A percentile compares a stretch with the other conserved stretches of the same genome.
phyloP scores from a whole-genome alignment of 352 stramenopile genomes.

The Ophiocytium majus region DNA sequence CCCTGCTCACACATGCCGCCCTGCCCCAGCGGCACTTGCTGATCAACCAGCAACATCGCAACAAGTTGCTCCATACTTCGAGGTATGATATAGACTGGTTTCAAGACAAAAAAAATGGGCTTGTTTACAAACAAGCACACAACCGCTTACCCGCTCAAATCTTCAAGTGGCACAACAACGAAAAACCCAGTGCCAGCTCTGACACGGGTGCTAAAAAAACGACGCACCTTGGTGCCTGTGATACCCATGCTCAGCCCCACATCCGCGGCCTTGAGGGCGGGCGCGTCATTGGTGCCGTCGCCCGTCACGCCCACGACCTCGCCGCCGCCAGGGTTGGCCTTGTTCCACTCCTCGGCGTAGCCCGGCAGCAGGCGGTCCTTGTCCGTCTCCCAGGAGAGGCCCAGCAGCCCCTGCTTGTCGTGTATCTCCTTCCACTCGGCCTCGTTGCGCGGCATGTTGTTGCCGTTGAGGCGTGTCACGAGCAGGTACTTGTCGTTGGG shows the following conservation, averaged over 20 bases:
- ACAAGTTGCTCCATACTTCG: too few species aligned
- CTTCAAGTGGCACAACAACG: neutral
- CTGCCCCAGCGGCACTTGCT: too few species aligned
- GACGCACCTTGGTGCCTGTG: constrained; percentile 66
- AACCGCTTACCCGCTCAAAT: too few species aligned
- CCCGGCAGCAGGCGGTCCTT: constrained; percentile 57
- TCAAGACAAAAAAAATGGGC: too few species aligned
- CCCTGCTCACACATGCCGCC: too few species aligned
- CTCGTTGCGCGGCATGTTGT: constrained; percentile 57
- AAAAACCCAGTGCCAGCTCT: too few species aligned
- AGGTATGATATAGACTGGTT: too few species aligned
- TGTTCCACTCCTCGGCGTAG: constrained; percentile 59
- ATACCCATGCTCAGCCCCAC: constrained; percentile 92
- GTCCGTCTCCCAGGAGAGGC: constrained; percentile 53
- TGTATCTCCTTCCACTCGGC: constrained; percentile 41
- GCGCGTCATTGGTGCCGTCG: constrained; percentile 97
- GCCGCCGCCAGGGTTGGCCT: constrained; percentile 49
- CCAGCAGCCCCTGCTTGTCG: constrained; percentile 36
- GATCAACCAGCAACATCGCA: too few species aligned
- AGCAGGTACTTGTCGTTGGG: constrained; percentile 95
- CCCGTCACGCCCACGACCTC: constrained; percentile 95
- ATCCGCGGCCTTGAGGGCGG: constrained; percentile 90
- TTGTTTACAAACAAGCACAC: too few species aligned
- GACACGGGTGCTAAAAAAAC: too few species aligned
- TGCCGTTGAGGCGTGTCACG: constrained; percentile 78